A percentile compares a stretch with the other conserved stretches of the same genome.
These are phyloP conservation scores for Basipetospora sp. DNA, from an alignment of 2,329 filamentous ascomycete genomes.

Conservation along the genomic window DNA sequence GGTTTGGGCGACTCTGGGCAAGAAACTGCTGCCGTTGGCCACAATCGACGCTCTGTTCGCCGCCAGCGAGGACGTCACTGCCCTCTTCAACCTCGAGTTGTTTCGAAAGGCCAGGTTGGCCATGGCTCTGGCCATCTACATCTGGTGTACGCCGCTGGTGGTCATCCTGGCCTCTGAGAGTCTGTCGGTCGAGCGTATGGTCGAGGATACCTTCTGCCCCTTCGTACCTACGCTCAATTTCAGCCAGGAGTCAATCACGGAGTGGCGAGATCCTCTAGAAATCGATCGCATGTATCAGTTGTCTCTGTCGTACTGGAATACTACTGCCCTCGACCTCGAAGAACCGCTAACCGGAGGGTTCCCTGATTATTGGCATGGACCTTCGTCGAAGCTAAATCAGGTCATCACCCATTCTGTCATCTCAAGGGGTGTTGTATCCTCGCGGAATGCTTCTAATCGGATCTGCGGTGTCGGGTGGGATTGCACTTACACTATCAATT, in stretches of 20 bases:
- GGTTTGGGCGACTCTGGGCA: constrained; percentile 12
- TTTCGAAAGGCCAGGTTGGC: constrained; percentile 19
- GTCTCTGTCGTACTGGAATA: constrained; percentile 19
- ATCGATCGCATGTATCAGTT: constrained; percentile 15
- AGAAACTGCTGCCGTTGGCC: constrained; percentile 10
- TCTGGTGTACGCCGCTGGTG: constrained; percentile 23
- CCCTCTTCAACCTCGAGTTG: constrained; percentile 17
- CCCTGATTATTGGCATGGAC: no score
- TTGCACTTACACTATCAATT: constrained; percentile 19
- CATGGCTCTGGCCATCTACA: constrained; percentile 19
- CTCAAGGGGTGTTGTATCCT: no score
- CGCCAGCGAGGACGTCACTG: constrained; percentile 17
- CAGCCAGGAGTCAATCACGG: constrained; percentile 17
- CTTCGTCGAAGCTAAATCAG: no score
- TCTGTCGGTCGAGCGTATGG: constrained; percentile 16
- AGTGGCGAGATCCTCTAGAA: constrained; percentile 18
- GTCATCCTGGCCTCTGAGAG: constrained; percentile 25
- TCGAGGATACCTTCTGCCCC: constrained; percentile 15
- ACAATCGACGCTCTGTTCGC: constrained; percentile 18
- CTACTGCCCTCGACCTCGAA: constrained; percentile 11
- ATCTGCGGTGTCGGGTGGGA: constrained; percentile 21
- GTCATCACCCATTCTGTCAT: no score
- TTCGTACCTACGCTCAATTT: constrained; percentile 20
- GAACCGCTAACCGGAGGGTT: no score
- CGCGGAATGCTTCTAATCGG: constrained; percentile 16